Base-by-base conservation (phyloP, 768 basidiomycete species). In the Dictyophora rubrovolvata region DNA sequence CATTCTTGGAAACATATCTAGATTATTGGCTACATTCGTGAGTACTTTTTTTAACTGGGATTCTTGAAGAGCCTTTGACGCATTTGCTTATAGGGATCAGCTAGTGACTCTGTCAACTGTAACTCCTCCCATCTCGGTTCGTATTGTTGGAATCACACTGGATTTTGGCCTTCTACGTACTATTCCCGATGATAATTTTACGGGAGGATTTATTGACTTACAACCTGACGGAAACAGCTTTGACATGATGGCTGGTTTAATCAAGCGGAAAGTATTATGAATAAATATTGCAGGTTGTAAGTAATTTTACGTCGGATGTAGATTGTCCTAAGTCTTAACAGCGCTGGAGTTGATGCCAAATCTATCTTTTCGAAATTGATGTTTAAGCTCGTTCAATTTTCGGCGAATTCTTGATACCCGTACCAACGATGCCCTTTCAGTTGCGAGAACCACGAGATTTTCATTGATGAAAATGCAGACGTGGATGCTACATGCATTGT, bases 151-250 rank as follows among this genome's bases (percentile, higher is more conserved):
- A 10, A 90, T 99, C 66, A 94, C 94, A 0, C 75, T 80, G 2
- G 91, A 97, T 61, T 78, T 94, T 66, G 95, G 96, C 0, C 74
- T 97, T 34, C 72, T 99, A 59, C 81, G 91, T 54, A 96, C 94
- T 8, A 69, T 89, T 36, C 83, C 84, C 1, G 83, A 86, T 64
- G 63, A 60, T 63, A 67, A 46, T 65, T 28, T 18, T 33, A 73
- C 57, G 59, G 69, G 61, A 23, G 75, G 73, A 22, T 94, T 80
- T 67, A 85, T 97, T 55, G 93, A 99, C 70, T 71, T 99, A 18
- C 96, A 96, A 69, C 96, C 96, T 1, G 93, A 97, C 66, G 92
- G 93, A 53, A 99, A 99, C 69, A 91, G 91, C 66, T 98, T 98
- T 64, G 95, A 98, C 71, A 76, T 97, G 63, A 88, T 96, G 88